Conservation (phyloP, 441 rosid genomes). For the Erysimum pusillum region DNA sequence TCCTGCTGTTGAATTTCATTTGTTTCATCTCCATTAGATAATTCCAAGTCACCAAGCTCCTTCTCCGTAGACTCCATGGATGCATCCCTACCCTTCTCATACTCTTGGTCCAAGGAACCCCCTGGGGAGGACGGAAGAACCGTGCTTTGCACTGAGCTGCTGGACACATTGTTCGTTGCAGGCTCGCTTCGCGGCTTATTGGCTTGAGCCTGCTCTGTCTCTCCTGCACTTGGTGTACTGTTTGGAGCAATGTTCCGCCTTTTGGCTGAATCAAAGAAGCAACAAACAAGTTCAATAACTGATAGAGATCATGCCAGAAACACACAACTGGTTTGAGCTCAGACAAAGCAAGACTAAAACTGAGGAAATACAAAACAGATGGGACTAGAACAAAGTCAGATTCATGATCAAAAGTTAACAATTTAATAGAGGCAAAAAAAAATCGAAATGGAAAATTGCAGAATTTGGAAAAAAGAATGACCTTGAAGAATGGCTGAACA, state of each 20-base stretch:
- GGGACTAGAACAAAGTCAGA: constrained; percentile 24
- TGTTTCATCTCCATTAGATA: constrained; percentile 29
- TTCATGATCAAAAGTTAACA: constrained; percentile 3
- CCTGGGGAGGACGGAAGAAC: constrained; percentile 46
- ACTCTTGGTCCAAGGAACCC: constrained; percentile 37
- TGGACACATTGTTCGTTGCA: constrained; percentile 51
- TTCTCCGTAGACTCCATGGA: constrained; percentile 48
- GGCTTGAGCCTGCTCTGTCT: constrained; percentile 46
- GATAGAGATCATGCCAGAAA: background rate
- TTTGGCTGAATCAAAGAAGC: constrained; percentile 63
- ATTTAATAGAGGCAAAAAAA: background rate
- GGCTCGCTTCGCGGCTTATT: constrained; percentile 32
- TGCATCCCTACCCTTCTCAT: constrained; percentile 38
- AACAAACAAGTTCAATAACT: constrained; percentile 30
- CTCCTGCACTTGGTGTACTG: constrained; percentile 46
- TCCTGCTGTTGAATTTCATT: constrained; percentile 40
- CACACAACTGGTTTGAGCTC: constrained; percentile 1
- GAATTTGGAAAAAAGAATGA: constrained; percentile 37
- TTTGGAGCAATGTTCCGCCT: constrained; percentile 46
- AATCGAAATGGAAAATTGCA: constrained; percentile 15
- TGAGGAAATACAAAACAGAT: constrained; percentile 9
- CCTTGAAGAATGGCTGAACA: constrained; percentile 79
- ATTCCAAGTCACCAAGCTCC: constrained; percentile 39
- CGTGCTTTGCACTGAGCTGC: constrained; percentile 45
- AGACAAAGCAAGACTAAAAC: constrained; percentile 20